These are phyloP conservation scores for Chaetomium sp. DNA, from an alignment of 2,329 filamentous ascomycete genomes.

Conservation along the genomic window DNA sequence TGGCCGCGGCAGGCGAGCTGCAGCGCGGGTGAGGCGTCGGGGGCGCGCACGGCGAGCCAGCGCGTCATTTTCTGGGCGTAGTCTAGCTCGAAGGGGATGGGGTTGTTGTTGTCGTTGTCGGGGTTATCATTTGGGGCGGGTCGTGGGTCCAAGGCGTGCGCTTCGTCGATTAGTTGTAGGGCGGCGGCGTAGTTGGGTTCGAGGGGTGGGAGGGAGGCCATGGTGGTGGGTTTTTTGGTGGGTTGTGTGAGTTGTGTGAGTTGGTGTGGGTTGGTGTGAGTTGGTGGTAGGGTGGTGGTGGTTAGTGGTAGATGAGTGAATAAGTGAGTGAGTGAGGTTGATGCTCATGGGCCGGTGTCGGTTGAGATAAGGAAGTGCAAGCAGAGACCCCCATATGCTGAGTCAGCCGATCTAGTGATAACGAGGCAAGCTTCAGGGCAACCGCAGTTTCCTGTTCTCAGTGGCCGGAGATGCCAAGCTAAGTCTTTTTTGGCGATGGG, in stretches of 20 bases:
- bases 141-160: conserved; percentile 63
- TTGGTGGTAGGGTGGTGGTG: background rate
- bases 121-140: conserved; percentile 50
- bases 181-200: conserved; percentile 52
- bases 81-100: conserved; percentile 74
- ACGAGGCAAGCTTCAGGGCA: background rate
- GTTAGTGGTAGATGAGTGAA: background rate
- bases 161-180: conserved; percentile 70
- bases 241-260: background rate
- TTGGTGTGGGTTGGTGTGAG: background rate
- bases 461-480: background rate
- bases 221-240: conserved; percentile 17
- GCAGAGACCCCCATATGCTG: background rate
- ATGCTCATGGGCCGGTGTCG: background rate
- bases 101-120: conserved; percentile 43
- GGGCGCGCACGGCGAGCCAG: conserved; percentile 65
- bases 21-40: conserved; percentile 66
- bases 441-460: background rate
- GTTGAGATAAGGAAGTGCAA: background rate
- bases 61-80: conserved; percentile 79
- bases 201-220: conserved; percentile 40
- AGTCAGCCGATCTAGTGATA: background rate
- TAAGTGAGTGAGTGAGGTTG: background rate
- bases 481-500: background rate
- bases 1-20: conserved; percentile 80